Evolutionary conservation across 345 rosid genomes (phyloP), one percentile per base, ranked within the genome.

Genomic region (Capsella bursapastoris): DNA sequence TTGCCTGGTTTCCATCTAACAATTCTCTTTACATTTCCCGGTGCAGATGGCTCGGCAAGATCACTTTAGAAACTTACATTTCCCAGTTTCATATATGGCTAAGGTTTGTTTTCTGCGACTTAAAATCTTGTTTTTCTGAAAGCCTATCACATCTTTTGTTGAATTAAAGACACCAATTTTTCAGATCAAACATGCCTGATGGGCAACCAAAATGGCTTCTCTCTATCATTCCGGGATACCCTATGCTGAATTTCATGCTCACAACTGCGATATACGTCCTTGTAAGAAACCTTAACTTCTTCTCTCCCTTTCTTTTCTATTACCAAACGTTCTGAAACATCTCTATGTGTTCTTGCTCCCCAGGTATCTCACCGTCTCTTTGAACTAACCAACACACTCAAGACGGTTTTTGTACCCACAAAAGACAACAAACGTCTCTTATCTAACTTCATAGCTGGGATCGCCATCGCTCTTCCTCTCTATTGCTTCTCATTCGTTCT

Each of bases 121-220:
- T 63, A 6, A 57, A 57, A 48, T 14, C 66, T 71, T 64, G 62
- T 31, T 47, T 62, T 9, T 29, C 29, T 1, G 3, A 6, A 76
- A 69, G 16, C 34, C 4, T 27, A 45, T 15, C 15, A 6, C 2
- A 13, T 50, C 31, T 18, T 43, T 45, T 64, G 49, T 45, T 77
- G 38, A 35, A 40, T 4, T 37, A 27, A 37, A 32, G 15, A 5
- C 29, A 57, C 29, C 9, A 56, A 61, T 27, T 34, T 22, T 72
- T 52, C 92, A 92, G 97, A 83, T 89, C 97, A 3, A 85, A 92
- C 79, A 9, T 83, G 50, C 88, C 99, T 70, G 85, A 90, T 68
- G 99, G 99, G 70, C 99, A 95, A 78, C 99, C 97, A 22, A 95
- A 95, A 79, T 95, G 99, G 99, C 99, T 95, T 75, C 96, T 92